Evolutionary conservation across 2,329 filamentous ascomycete species (phyloP).

Genomic region (Penicillium vulpinum): DNA sequence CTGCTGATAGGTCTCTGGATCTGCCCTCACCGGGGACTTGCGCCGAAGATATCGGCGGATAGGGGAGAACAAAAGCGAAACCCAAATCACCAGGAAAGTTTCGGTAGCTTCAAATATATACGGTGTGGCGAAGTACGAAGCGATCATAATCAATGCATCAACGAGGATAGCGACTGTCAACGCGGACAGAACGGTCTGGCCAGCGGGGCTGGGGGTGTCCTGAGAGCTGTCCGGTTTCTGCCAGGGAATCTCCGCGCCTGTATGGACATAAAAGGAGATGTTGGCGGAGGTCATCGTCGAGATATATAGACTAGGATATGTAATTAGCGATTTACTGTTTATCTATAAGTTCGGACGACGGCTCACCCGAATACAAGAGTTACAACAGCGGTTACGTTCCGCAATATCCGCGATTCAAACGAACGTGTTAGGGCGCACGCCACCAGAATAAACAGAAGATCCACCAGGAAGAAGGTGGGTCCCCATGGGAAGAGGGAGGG

Average conservation of each 20-base stretch:
- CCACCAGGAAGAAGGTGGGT: conserved; percentile 16
- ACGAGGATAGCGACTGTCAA: conserved; percentile 15
- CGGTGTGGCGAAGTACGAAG: conserved; percentile 16
- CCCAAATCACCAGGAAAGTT: conserved; percentile 12
- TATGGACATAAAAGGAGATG: conserved; percentile 22
- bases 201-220: conserved; percentile 2
- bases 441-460: conserved; percentile 16
- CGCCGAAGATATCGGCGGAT: background rate
- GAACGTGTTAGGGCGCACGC: conserved; percentile 11
- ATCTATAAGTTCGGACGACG: too few relatives aligned
- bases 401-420: conserved; percentile 6
- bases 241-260: conserved; percentile 27
- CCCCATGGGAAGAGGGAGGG: conserved; percentile 11
- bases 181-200: conserved; percentile 16
- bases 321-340: conserved; percentile 2
- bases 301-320: conserved; percentile 5
- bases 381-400: conserved; percentile 9
- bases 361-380: conserved; percentile 11
- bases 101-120: conserved; percentile 9
- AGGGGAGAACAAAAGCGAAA: conserved; percentile 3
- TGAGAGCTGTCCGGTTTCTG: conserved; percentile 15
- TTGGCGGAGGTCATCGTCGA: conserved; percentile 21
- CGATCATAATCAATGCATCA: conserved; percentile 6
- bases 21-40: conserved; percentile 5
- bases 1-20: conserved; percentile 20